These are phyloP conservation scores for Aspergillus sclerotiicarbonarius DNA, from an alignment of 495 filamentous ascomycete genomes.

Conservation along the genomic window DNA sequence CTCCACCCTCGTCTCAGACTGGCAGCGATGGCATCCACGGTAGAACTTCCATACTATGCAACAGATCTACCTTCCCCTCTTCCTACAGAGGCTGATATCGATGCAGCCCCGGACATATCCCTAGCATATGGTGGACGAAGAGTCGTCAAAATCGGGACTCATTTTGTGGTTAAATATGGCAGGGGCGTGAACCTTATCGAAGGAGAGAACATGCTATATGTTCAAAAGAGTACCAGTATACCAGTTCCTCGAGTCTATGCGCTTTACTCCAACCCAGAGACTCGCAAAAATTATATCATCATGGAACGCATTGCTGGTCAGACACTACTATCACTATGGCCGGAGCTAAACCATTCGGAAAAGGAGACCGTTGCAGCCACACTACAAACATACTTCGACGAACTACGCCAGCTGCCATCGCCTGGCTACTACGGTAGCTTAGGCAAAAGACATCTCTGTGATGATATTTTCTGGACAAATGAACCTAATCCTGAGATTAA, in stretches of 20 bases:
- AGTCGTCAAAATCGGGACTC: constrained; percentile 26
- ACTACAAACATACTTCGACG: constrained; percentile 30
- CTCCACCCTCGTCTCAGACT: no score
- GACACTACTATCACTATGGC: constrained; percentile 33
- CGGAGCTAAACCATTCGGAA: constrained; percentile 21
- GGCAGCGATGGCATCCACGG: not conserved
- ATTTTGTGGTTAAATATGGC: constrained; percentile 43
- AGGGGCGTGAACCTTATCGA: constrained; percentile 27
- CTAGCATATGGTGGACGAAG: constrained; percentile 22
- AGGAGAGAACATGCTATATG: constrained; percentile 41
- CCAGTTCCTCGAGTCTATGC: constrained; percentile 37
- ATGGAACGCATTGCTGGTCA: constrained; percentile 37
- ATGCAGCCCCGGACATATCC: constrained; percentile 23
- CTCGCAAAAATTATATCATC: constrained; percentile 33
- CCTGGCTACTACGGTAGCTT: constrained; percentile 32
- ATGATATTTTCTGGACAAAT: constrained; percentile 26
- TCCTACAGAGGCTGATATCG: constrained; percentile 26
- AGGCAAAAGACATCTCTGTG: constrained; percentile 28
- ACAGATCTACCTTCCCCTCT: constrained; percentile 24
- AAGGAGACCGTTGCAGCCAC: constrained; percentile 29
- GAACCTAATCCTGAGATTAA: constrained; percentile 25
- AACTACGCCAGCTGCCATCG: constrained; percentile 32
- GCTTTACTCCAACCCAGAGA: constrained; percentile 25
- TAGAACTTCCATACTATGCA: constrained; percentile 14
- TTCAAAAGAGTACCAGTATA: constrained; percentile 29